A percentile compares a stretch with the other conserved stretches of the same genome.
Evolutionary conservation across 805 yeast genomes (phyloP).

Genomic region (Clavispora santaluciae): DNA sequence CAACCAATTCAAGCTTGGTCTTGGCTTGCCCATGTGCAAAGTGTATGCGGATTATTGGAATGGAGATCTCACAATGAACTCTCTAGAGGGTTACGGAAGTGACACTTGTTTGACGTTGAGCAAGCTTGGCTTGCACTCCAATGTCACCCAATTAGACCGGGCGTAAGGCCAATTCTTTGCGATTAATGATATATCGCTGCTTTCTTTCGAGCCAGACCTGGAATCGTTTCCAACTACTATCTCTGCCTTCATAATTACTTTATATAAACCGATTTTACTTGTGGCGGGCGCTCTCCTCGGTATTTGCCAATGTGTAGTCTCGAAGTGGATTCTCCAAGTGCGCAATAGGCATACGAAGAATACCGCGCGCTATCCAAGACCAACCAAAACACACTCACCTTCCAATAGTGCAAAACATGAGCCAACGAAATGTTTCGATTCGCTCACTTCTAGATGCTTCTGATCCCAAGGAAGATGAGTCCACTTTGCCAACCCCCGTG

Average conservation of each 20-base stretch:
- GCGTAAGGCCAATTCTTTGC: too few relatives aligned
- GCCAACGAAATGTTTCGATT: conserved; percentile 30
- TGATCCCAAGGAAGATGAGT: conserved; percentile 4
- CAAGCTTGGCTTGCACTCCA: conserved; percentile 66
- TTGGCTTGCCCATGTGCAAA: conserved; percentile 89
- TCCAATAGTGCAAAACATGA: conserved; percentile 1
- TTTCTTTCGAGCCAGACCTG: too few relatives aligned
- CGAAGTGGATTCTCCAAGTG: too few relatives aligned
- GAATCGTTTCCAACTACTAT: too few relatives aligned
- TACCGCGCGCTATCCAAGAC: not conserved
- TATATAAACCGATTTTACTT: too few relatives aligned
- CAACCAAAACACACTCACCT: not conserved
- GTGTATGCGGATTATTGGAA: conserved; percentile 97
- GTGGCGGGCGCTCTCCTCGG: too few relatives aligned
- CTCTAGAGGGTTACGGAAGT: conserved; percentile 87
- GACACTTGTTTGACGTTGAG: conserved; percentile 80
- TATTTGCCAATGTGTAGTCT: too few relatives aligned
- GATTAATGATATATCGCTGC: too few relatives aligned
- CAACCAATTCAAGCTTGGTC: conserved; percentile 69
- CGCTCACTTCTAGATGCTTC: conserved; percentile 25
- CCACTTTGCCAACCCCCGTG: not conserved
- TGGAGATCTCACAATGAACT: conserved; percentile 77
- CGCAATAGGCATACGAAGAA: too few relatives aligned
- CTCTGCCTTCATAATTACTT: too few relatives aligned
- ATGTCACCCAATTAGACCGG: conserved; percentile 63